A percentile compares a stretch with the other conserved stretches of the same genome.
Evolutionary conservation across 352 stramenopile genomes (phyloP).

Genomic region (Pythium monospermum): DNA sequence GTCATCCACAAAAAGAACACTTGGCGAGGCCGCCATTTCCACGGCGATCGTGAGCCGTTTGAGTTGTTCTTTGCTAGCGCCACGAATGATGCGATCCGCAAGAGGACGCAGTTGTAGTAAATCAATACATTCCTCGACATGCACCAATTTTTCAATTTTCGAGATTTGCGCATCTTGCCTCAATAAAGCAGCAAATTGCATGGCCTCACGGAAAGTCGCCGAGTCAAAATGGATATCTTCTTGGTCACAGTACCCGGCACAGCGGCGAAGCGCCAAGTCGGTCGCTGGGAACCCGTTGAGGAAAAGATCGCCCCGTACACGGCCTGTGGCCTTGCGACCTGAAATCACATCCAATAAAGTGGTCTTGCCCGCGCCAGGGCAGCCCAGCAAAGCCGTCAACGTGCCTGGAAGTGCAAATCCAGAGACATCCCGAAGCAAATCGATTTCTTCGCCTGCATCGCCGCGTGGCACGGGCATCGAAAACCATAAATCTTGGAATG

Average conservation of each 20-base stretch:
- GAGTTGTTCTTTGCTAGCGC: conserved; percentile 21
- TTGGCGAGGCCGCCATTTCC: conserved; percentile 73
- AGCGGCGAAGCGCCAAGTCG: conserved; percentile 20
- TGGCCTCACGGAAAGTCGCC: conserved; percentile 79
- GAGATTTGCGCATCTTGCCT: conserved; percentile 27
- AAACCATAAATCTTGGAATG: conserved; percentile 33
- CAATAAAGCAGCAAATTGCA: conserved; percentile 78
- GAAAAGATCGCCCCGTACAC: conserved; percentile 43
- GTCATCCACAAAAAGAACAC: conserved; percentile 69
- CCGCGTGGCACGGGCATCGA: conserved; percentile 19
- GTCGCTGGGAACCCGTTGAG: conserved; percentile 28
- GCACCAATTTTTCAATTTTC: conserved; percentile 20
- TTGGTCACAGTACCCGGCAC: conserved; percentile 18
- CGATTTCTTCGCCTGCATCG: conserved; percentile 25
- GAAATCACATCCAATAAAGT: conserved; percentile 91
- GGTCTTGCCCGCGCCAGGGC: conserved; percentile 72
- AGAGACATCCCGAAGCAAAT: conserved; percentile 46
- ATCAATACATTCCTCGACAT: conserved; percentile 31
- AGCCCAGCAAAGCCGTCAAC: conserved; percentile 46
- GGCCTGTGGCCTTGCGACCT: conserved; percentile 72
- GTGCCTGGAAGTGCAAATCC: conserved; percentile 31
- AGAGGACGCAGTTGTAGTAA: conserved; percentile 25
- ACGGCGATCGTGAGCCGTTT: conserved; percentile 63
- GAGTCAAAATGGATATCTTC: conserved; percentile 50
- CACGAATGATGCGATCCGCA: conserved; percentile 25